Evolutionary conservation across 2,329 filamentous ascomycete genomes (phyloP).

Genomic region (Monosporascus ibericus): DNA sequence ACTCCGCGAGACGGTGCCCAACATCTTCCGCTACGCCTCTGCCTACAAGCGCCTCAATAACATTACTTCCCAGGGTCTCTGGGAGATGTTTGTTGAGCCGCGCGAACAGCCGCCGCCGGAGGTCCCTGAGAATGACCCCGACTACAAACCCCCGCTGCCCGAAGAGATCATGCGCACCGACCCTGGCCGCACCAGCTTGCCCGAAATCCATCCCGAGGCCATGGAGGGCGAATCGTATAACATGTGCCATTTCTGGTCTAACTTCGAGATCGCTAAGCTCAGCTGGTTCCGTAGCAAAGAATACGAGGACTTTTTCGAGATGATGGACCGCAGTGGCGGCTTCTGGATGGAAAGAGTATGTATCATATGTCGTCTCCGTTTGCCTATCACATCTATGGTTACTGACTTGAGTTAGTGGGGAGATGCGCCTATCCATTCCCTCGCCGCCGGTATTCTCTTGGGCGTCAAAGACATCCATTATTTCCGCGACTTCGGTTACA

Average conservation of each 20-base stretch:
- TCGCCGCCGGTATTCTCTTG: conserved; percentile 85
- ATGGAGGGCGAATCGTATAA: conserved; percentile 99
- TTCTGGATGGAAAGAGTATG: conserved; percentile 98
- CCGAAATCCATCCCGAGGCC: conserved; percentile 78
- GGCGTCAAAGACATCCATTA: conserved; percentile 85
- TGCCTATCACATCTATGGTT: conserved; percentile 3
- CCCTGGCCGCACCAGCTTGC: conserved; percentile 61
- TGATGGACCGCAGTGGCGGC: conserved; percentile 96
- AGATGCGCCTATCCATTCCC: conserved; percentile 95
- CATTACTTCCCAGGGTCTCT: conserved; percentile 82
- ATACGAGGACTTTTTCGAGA: conserved; percentile 96
- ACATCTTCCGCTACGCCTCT: conserved; percentile 98
- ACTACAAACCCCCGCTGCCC: conserved; percentile 62
- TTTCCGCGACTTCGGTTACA: conserved; percentile 97
- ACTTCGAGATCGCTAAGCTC: conserved; percentile 94
- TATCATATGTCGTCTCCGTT: conserved; percentile 5
- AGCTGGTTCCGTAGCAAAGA: conserved; percentile 96
- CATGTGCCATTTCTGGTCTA: conserved; percentile 99
- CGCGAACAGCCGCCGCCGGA: conserved; percentile 52
- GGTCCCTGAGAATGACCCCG: conserved; percentile 54
- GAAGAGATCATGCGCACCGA: conserved; percentile 78
- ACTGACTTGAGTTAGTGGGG: conserved; percentile 69
- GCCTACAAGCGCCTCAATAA: conserved; percentile 94
- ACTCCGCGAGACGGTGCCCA: conserved; percentile 92
- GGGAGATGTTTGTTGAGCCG: conserved; percentile 97